phyloP scores from a whole-genome alignment of 2,329 filamentous ascomycete genomes.

The Xylaria sp. region DNA sequence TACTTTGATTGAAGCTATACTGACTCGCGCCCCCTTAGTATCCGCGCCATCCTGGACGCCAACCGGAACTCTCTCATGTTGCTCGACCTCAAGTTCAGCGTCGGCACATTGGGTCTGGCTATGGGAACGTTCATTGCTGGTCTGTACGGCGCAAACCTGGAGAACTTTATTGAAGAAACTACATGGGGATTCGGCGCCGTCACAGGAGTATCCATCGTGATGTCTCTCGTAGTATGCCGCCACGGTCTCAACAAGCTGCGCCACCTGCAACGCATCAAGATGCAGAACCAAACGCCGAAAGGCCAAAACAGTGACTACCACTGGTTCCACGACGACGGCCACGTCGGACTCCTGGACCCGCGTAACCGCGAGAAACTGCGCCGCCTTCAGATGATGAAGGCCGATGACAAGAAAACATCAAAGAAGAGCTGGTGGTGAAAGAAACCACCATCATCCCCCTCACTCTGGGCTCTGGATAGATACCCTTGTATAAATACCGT shows the following conservation, averaged over 20 bases:
- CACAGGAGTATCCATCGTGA: constrained; percentile 61
- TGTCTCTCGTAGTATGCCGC: constrained; percentile 71
- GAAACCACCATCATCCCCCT: neutral
- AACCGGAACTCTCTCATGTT: constrained; percentile 98
- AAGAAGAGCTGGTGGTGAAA: constrained; percentile 31
- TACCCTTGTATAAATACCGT: too few relatives aligned
- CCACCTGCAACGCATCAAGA: constrained; percentile 42
- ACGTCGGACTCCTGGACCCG: constrained; percentile 47
- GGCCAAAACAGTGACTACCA: constrained; percentile 30
- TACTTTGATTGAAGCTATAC: neutral
- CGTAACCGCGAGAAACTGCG: constrained; percentile 51
- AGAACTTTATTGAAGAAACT: constrained; percentile 96
- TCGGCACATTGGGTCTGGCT: constrained; percentile 88
- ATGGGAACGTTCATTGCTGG: constrained; percentile 93
- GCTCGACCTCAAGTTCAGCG: constrained; percentile 91
- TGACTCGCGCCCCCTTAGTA: constrained; percentile 47
- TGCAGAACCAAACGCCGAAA: constrained; percentile 26
- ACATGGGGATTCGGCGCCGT: constrained; percentile 78
- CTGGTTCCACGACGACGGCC: constrained; percentile 45
- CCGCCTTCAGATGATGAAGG: constrained; percentile 47
- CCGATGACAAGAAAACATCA: constrained; percentile 29
- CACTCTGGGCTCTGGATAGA: neutral
- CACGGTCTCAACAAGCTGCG: constrained; percentile 81
- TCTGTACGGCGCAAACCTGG: constrained; percentile 99
- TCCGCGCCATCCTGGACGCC: constrained; percentile 93